These are phyloP conservation scores for Fomitopsis serialis DNA, from an alignment of 768 basidiomycete genomes.

Conservation along the genomic window DNA sequence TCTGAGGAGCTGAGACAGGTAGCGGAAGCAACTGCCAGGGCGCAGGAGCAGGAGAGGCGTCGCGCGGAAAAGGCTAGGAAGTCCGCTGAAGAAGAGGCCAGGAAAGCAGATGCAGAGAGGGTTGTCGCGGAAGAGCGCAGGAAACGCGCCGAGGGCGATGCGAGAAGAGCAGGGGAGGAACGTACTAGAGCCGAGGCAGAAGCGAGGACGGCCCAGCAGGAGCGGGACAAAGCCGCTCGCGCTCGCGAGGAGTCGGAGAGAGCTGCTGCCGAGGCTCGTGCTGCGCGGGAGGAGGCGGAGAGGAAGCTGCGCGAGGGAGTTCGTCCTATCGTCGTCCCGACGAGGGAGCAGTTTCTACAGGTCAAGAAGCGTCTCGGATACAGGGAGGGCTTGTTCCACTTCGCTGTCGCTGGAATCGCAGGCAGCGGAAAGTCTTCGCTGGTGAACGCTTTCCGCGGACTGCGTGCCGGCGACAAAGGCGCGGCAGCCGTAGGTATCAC, in stretches of 20 bases:
- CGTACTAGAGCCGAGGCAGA: neutral
- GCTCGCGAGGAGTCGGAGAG: neutral
- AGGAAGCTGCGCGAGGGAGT: neutral
- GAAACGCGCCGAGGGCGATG: neutral
- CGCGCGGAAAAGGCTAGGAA: neutral
- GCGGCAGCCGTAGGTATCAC: neutral
- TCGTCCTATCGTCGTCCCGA: neutral
- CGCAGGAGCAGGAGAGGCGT: neutral
- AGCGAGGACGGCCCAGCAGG: neutral
- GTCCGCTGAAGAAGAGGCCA: neutral
- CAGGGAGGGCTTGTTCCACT: slow-evolving; percentile 1
- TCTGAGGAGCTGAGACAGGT: neutral
- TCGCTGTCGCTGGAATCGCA: slow-evolving; percentile 1
- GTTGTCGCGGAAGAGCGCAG: neutral
- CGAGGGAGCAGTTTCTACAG: neutral
- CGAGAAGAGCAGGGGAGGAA: neutral
- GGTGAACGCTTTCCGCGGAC: slow-evolving; percentile 1
- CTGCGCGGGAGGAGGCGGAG: neutral
- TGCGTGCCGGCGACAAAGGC: neutral
- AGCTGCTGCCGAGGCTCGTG: neutral
- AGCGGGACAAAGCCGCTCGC: neutral
- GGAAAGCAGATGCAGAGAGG: neutral
- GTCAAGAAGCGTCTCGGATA: neutral
- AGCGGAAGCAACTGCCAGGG: neutral
- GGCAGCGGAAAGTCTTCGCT: slow-evolving; percentile 3